These are phyloP conservation scores for Teratosphaeria nubilosa DNA, from an alignment of 2,329 filamentous ascomycete genomes.

Conservation along the genomic window DNA sequence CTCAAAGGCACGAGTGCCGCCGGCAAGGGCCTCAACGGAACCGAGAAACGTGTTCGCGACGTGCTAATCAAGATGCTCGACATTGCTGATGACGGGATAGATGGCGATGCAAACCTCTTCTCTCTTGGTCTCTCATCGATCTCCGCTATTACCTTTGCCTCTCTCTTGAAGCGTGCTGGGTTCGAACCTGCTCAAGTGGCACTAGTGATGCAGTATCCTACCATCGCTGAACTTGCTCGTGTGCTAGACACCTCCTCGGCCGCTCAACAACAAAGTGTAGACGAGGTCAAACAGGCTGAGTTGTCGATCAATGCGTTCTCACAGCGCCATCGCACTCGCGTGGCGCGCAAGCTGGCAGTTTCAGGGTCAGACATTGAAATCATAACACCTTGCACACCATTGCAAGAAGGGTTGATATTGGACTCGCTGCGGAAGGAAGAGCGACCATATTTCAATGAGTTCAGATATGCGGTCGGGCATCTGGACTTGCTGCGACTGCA, in stretches of 20 bases:
- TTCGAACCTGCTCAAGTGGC: slow-evolving; percentile 53
- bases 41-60: slow-evolving; percentile 41
- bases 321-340: slow-evolving; percentile 48
- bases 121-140: slow-evolving; percentile 85
- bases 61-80: slow-evolving; percentile 47
- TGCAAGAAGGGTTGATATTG: slow-evolving; percentile 80
- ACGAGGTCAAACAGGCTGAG: slow-evolving; percentile 31
- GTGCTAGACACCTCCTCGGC: background rate
- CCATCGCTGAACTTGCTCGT: slow-evolving; percentile 29
- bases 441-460: slow-evolving; percentile 67
- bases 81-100: slow-evolving; percentile 36
- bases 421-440: slow-evolving; percentile 49
- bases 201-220: slow-evolving; percentile 51
- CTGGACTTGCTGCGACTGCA: slow-evolving; percentile 42
- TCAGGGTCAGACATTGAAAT: slow-evolving; percentile 51
- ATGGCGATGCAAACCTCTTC: slow-evolving; percentile 58
- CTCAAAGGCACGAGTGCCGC: slow-evolving; percentile 32
- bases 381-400: slow-evolving; percentile 70
- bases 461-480: slow-evolving; percentile 48
- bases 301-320: slow-evolving; percentile 49
- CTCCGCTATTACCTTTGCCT: slow-evolving; percentile 62
- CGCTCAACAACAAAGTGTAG: background rate
- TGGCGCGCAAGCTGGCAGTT: slow-evolving; percentile 45
- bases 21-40: slow-evolving; percentile 7
- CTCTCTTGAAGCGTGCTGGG: slow-evolving; percentile 52